Evolutionary conservation across 23 red algal genomes (phyloP).

Genomic region (Porphyridium purpureum): DNA sequence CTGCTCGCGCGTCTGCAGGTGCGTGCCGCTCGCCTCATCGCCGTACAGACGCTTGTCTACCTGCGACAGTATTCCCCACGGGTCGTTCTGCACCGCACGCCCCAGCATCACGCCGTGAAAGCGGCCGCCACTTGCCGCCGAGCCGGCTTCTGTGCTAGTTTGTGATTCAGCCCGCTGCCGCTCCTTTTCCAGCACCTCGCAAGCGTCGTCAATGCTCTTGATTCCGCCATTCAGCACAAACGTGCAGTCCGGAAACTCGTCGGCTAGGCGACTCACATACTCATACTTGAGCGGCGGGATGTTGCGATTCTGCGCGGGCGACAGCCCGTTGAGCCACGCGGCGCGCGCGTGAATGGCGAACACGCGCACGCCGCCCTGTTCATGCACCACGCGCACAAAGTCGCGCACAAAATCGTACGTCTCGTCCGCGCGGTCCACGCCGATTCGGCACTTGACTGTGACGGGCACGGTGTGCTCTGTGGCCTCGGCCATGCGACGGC

Average conservation of each 20-base stretch:
- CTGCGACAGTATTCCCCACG: constrained; percentile 58
- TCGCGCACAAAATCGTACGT: constrained; percentile 47
- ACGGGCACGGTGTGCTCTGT: constrained; percentile 19
- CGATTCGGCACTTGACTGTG: constrained; percentile 92
- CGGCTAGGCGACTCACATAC: constrained; percentile 25
- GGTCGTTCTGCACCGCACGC: constrained; percentile 53
- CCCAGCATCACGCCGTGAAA: constrained; percentile 90
- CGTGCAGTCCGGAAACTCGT: constrained; percentile 48
- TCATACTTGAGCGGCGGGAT: constrained; percentile 79
- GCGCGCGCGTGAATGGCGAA: constrained; percentile 91
- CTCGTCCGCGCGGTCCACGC: constrained; percentile 57
- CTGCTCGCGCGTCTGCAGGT: background rate
- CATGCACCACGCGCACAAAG: constrained; percentile 51
- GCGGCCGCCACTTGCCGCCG: background rate
- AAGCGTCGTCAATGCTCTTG: constrained; percentile 17
- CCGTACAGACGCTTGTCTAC: constrained; percentile 58
- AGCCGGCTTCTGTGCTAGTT: background rate
- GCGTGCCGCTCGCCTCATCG: background rate
- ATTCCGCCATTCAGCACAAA: constrained; percentile 84
- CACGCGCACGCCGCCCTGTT: constrained; percentile 38
- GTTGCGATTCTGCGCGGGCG: constrained; percentile 74
- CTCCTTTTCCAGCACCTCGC: constrained; percentile 21
- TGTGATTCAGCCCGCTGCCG: background rate
- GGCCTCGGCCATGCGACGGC: constrained; percentile 7
- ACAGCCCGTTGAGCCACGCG: constrained; percentile 61